Evolutionary conservation across 495 filamentous ascomycete species (phyloP).

Genomic region (Trichoderma reesei): DNA sequence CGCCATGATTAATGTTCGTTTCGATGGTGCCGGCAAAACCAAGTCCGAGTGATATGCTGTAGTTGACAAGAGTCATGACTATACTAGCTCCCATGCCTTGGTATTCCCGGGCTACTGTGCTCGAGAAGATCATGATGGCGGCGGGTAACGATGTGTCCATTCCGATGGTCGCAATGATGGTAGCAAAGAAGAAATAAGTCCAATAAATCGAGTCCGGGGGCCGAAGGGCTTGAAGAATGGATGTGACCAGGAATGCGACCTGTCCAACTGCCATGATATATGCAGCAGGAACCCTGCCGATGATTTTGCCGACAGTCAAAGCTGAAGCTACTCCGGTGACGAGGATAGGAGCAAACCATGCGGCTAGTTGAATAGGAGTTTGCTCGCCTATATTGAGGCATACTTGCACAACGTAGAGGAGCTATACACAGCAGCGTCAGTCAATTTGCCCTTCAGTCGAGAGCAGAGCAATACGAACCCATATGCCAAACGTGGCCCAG

Average conservation of each 20-base stretch:
- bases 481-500: constrained; percentile 54
- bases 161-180: constrained; percentile 40
- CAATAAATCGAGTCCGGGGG: constrained; percentile 38
- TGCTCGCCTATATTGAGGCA: constrained; percentile 36
- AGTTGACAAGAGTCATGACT: constrained; percentile 37
- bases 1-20: background rate
- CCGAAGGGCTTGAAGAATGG: constrained; percentile 34
- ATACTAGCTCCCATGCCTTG: constrained; percentile 36
- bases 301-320: constrained; percentile 36
- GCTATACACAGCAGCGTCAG: background rate
- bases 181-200: constrained; percentile 34
- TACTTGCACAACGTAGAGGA: constrained; percentile 49
- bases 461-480: constrained; percentile 16
- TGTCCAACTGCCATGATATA: constrained; percentile 44
- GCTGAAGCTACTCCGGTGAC: constrained; percentile 42
- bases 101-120: constrained; percentile 29
- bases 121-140: constrained; percentile 31
- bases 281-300: constrained; percentile 32
- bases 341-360: constrained; percentile 35
- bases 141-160: constrained; percentile 41
- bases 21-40: constrained; percentile 34
- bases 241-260: constrained; percentile 36
- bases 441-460: background rate
- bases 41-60: constrained; percentile 36
- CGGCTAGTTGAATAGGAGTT: constrained; percentile 35